A percentile compares a stretch with the other conserved stretches of the same genome.
Evolutionary conservation across 352 stramenopile genomes (phyloP).

Genomic region (Phytophthora nicotianae): DNA sequence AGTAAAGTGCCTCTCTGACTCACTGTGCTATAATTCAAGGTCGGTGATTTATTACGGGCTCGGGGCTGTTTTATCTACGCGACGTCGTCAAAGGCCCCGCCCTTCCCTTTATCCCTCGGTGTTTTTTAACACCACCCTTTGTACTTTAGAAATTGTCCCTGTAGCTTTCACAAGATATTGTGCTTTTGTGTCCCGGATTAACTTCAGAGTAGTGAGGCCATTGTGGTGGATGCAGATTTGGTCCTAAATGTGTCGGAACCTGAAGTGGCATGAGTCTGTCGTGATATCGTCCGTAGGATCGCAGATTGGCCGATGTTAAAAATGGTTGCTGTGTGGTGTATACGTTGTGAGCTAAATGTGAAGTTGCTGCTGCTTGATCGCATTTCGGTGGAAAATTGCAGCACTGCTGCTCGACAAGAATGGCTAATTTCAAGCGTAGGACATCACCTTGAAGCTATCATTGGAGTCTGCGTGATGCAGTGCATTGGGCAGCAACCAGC

Average conservation of each 20-base stretch:
- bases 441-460: constrained; percentile 19
- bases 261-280: background rate
- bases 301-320: too few relatives aligned
- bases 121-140: constrained; percentile 91
- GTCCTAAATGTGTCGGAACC: background rate
- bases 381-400: constrained; percentile 13
- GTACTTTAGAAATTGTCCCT: constrained; percentile 40
- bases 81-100: background rate
- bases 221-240: too few relatives aligned
- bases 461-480: background rate
- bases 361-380: constrained; percentile 8
- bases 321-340: background rate
- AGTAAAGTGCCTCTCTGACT: constrained; percentile 43
- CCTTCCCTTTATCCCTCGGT: constrained; percentile 57
- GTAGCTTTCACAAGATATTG: background rate
- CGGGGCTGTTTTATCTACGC: background rate
- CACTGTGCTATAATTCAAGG: constrained; percentile 27
- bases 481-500: background rate
- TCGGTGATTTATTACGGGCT: constrained; percentile 44
- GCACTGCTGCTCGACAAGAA: constrained; percentile 8
- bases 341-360: background rate
- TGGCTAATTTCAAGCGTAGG: constrained; percentile 19
- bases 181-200: background rate
- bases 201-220: background rate
- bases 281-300: background rate